Evolutionary conservation across 179 eudicot species (phyloP), one percentile per base, ranked within the genome.

Genomic region (Nepenthes alata): DNA sequence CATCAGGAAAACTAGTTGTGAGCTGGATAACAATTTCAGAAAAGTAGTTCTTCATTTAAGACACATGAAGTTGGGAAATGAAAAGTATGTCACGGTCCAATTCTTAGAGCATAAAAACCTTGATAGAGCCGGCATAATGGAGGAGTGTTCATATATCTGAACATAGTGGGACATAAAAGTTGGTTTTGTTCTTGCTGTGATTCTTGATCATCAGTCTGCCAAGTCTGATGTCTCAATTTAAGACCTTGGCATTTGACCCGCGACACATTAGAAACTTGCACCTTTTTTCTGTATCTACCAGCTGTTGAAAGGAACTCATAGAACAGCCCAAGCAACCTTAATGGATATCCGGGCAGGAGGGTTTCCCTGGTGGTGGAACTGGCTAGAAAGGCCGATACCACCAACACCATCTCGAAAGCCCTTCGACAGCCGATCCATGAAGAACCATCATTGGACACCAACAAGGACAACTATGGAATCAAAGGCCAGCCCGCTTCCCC

Each of bases 341-440:
- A 79, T 68, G 47, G 95, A 86, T 55, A 60, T 79, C 56, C 77
- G 80, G 38, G 58, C 93, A 2, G 88, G 89, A 55, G 96, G 96
- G 63, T 81, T 70, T 47, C 96, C 98, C 9, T 93, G 89, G 90
- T 93, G 98, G 96, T 86, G 96, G 98, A 93, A 81, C 82, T 89
- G 98, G 98, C 64, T 89, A 65, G 95, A 85, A 35, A 80, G 82
- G 49, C 83, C 83, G 44, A 68, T 71, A 12, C 77, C 81, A n/a
- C 64, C 77, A 34, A 11, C 51, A 57, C 62, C 77, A 11, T 71
- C 75, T 1, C 11, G 76, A 54, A 84, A 71, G 13, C 69, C 78
- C 35, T 57, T 85, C 4, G 80, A 75, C 53, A 83, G 61, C 75
- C 83, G 72, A 52, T 47, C 77, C 11, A 25, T 39, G 2, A 80